phyloP scores from a whole-genome alignment of 805 yeast genomes.

The Saccharomyces mikatae region DNA sequence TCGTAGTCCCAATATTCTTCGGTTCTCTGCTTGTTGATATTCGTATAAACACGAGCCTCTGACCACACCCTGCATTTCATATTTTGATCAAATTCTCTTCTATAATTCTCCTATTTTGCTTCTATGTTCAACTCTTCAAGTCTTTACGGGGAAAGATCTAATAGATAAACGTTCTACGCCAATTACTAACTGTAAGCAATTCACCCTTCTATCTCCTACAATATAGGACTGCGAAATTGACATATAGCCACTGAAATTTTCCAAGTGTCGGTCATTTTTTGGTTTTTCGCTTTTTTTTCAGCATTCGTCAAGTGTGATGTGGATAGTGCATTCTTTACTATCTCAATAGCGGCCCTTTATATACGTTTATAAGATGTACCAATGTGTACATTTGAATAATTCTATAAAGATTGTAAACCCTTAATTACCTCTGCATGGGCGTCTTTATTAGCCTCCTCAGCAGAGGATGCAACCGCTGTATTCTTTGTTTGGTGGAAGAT shows the following conservation, averaged over 20 bases:
- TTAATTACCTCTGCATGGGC: slow-evolving; percentile 32
- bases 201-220: too few species aligned
- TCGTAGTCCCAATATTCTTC: slow-evolving; percentile 83
- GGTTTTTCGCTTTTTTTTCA: background rate
- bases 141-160: background rate
- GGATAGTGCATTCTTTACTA: background rate
- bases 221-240: background rate
- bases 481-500: slow-evolving; percentile 65
- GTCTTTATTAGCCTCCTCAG: slow-evolving; percentile 18
- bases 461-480: slow-evolving; percentile 9
- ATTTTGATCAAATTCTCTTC: background rate
- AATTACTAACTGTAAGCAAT: background rate
- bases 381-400: background rate
- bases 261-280: background rate
- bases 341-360: background rate
- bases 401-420: slow-evolving; percentile 28
- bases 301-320: background rate
- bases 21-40: slow-evolving; percentile 61
- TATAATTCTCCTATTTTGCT: background rate
- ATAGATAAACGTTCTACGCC: background rate
- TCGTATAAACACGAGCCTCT: slow-evolving; percentile 60
- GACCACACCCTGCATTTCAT: slow-evolving; percentile 36
- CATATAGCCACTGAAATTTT: background rate
- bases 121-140: background rate
- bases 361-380: background rate